phyloP scores from a whole-genome alignment of 2,329 filamentous ascomycete species.

The Arthroderma sp. region DNA sequence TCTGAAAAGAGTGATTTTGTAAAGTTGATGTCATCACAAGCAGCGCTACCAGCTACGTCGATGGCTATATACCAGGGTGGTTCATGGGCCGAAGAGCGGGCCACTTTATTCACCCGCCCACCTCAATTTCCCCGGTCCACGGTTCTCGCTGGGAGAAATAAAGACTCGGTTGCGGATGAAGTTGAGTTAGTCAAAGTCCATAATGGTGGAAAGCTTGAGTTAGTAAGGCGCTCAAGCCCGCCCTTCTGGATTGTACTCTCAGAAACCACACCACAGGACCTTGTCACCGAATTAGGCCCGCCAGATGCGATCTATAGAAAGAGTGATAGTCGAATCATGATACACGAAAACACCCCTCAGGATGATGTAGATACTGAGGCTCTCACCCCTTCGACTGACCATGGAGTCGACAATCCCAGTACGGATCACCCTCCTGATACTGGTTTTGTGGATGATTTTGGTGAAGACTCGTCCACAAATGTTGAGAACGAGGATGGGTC shows the following conservation, averaged over 20 bases:
- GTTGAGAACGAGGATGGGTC: slow-evolving; percentile 48
- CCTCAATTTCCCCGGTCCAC: slow-evolving; percentile 63
- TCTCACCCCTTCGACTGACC: slow-evolving; percentile 19
- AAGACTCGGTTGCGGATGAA: slow-evolving; percentile 76
- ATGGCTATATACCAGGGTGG: slow-evolving; percentile 86
- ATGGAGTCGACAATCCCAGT: slow-evolving; percentile 42
- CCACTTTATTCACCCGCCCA: slow-evolving; percentile 60
- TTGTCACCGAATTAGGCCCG: slow-evolving; percentile 79
- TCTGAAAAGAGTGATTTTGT: slow-evolving; percentile 67
- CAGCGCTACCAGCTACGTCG: slow-evolving; percentile 61
- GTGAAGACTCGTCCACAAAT: slow-evolving; percentile 41
- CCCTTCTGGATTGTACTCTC: slow-evolving; percentile 63
- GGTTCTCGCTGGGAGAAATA: slow-evolving; percentile 53
- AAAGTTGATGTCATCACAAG: slow-evolving; percentile 65
- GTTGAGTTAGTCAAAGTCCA: slow-evolving; percentile 67
- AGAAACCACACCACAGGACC: slow-evolving; percentile 80
- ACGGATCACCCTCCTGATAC: slow-evolving; percentile 58
- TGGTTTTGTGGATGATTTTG: slow-evolving; percentile 55
- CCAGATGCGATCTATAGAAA: slow-evolving; percentile 91
- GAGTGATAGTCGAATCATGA: slow-evolving; percentile 75
- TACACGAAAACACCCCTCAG: slow-evolving; percentile 54
- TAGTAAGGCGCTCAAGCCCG: slow-evolving; percentile 56
- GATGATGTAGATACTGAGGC: not conserved
- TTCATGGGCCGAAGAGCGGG: slow-evolving; percentile 77
- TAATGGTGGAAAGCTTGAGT: slow-evolving; percentile 64